phyloP scores from a whole-genome alignment of 495 filamentous ascomycete genomes.

The Penicillium waksmanii region DNA sequence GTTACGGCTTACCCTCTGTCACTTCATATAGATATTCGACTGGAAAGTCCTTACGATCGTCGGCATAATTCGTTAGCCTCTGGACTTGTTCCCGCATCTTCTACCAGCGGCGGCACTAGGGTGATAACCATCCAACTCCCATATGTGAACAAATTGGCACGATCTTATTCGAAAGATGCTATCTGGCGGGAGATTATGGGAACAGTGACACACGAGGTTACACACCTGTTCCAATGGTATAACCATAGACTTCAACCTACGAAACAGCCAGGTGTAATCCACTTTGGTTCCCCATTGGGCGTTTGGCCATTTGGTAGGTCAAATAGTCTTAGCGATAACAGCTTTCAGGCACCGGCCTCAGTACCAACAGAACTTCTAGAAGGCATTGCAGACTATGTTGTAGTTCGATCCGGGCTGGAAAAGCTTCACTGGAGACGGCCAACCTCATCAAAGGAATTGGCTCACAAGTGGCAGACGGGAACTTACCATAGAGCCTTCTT shows the following conservation, averaged over 20 bases:
- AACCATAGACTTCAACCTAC: neutral
- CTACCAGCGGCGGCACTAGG: neutral
- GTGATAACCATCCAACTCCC: neutral
- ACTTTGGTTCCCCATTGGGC: neutral
- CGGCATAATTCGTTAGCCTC: neutral
- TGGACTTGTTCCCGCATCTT: neutral
- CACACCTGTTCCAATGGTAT: conserved; percentile 1
- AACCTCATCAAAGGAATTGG: neutral
- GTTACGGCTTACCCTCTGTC: neutral
- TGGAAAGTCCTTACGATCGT: neutral
- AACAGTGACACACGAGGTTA: neutral
- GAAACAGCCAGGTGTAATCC: neutral
- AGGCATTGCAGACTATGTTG: conserved; percentile 2
- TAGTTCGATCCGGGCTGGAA: neutral
- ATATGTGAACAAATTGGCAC: neutral
- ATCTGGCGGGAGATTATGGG: neutral
- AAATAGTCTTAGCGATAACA: neutral
- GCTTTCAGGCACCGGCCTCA: neutral
- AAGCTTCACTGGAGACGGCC: neutral
- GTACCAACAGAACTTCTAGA: neutral
- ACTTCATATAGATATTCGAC: neutral
- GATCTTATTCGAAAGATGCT: neutral
- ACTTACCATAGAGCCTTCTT: conserved; percentile 1
- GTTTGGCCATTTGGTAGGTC: neutral
- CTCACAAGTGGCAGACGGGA: neutral